Base-by-base conservation (phyloP, 192 early-diverging fungal genomes). In the Backusella sp. region DNA sequence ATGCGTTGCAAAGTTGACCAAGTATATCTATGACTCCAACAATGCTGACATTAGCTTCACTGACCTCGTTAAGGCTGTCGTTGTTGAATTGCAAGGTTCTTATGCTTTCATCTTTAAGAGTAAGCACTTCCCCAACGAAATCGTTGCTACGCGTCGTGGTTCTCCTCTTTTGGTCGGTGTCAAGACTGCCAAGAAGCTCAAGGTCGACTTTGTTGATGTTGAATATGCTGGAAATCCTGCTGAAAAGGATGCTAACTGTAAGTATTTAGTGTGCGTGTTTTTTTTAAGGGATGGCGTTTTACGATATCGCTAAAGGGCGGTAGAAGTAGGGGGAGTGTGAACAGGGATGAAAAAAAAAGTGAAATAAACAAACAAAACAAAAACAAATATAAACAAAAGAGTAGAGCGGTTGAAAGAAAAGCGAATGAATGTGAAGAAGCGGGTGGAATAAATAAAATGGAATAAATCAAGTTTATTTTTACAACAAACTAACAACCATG, bases 131-230 rank as follows among this genome's bases (percentile, higher is more conserved):
- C 98, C 98, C 49, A 89, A 96, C 79, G 93, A 99, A 86, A 84
- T 98, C 52, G 92, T 99, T 75, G 96, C 96, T 42, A 94, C 97
- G 35, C 95, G 98, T 77, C 96, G 98, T 65, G 98, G 98, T 71
- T 99, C 98, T 8, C 98, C 98, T 66, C 93, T 99, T 68, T 89
- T 99, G 74, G 92, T 99, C 81, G 98, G 98, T 86, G 96, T 99
- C 82, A 98, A 96, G 90, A 97, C 96, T 53, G 89, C 86, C 46
- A 95, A 99, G 87, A 98, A 98, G 86, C 89, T 98, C 72, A 96
- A 96, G 86, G 97, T 98, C 42, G 97, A 99, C 85, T 99, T 98
- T 89, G 96, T 99, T 70, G 97, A 99, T 84, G 97, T 99, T 59
- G 97, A 97, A 82, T 95, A 94, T 85, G 90, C 89, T 14, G 78